Evolutionary conservation across 805 yeast genomes (phyloP), one percentile per base, ranked within the genome.

Genomic region (Clavispora santaluciae): DNA sequence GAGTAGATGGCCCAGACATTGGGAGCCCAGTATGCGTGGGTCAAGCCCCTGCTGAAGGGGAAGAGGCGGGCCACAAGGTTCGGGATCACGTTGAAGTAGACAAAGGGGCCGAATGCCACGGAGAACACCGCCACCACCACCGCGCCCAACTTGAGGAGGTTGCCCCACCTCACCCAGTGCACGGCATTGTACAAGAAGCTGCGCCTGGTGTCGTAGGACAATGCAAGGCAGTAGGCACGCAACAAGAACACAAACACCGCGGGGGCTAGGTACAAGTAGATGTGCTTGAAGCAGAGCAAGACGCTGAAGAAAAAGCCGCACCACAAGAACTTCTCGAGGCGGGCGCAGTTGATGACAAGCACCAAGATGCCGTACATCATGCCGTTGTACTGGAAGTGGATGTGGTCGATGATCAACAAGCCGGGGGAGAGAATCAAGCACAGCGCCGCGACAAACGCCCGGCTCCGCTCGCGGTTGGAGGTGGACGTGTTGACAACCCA

Each of bases 11-110:
- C 96, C 99, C 99, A 93, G 35, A 89, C 69, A 55, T 93, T 93
- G 12, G 99, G 98, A 1, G 99, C 98, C 98, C 99, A 93, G 64
- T 93, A 93, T 0, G 98, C 96, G 63, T 93, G 99, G 4, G 97
- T 93, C 26, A 93, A 71, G 1, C 98, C 98, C 58, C 98, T 73
- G 37, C 95, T 83, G 58, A 91, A 91, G 5, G 99, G 99, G 64
- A 93, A 93, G 23, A 93, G 64, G 35, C 99, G 72, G 5, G 66
- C 56, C 7, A 87, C 36, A 13, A 93, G 62, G 46, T 86, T 78
- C 0, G 85, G 82, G 36, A 85, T 54, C 24, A 80, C 85, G 1
- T 72, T 70, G 50, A 76, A 68, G 51, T 75, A 76, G 6, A 75
- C 60, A 55, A 90, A 90, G 1, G 98, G 98, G 1, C 72, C 83